These are phyloP conservation scores for Boletus rubescentipes DNA, from an alignment of 768 basidiomycete species.

Conservation along the genomic window DNA sequence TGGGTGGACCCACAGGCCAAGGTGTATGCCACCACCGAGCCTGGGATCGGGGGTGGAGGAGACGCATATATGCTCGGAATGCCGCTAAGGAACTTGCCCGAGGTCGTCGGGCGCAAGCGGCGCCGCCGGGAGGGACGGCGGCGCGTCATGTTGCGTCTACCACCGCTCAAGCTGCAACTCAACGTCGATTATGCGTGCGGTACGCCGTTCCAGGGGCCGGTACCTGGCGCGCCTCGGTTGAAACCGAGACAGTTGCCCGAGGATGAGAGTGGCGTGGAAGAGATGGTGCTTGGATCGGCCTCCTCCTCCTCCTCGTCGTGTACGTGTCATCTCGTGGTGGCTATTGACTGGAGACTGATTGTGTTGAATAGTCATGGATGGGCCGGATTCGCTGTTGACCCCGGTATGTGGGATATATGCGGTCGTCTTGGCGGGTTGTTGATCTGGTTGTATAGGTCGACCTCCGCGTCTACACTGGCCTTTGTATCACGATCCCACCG, in stretches of 20 bases:
- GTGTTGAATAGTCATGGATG: constrained; percentile 11
- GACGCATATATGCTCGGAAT: constrained; percentile 14
- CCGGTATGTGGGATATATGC: constrained; percentile 18
- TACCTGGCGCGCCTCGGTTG: constrained; percentile 28
- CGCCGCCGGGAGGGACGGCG: neutral
- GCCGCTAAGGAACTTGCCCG: constrained; percentile 5
- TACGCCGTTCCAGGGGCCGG: neutral
- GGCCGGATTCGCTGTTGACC: constrained; percentile 4
- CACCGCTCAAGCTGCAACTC: constrained; percentile 9
- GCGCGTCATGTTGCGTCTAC: constrained; percentile 8
- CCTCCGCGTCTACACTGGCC: constrained; percentile 12
- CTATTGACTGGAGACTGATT: neutral
- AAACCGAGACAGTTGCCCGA: constrained; percentile 26
- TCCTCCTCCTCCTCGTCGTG: constrained; percentile 11
- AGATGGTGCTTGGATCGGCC: constrained; percentile 5
- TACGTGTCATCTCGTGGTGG: constrained; percentile 1
- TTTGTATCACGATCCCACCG: constrained; percentile 26
- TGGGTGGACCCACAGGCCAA: neutral
- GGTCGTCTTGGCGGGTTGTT: neutral
- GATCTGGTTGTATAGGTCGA: constrained; percentile 6
- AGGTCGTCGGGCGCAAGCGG: neutral
- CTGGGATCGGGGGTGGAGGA: too few species aligned
- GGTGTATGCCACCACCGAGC: too few species aligned
- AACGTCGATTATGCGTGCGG: neutral
- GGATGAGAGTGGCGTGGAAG: constrained; percentile 20